phyloP scores from a whole-genome alignment of 371 early-diverging fungal genomes.

The Blastocladiella emersonii region DNA sequence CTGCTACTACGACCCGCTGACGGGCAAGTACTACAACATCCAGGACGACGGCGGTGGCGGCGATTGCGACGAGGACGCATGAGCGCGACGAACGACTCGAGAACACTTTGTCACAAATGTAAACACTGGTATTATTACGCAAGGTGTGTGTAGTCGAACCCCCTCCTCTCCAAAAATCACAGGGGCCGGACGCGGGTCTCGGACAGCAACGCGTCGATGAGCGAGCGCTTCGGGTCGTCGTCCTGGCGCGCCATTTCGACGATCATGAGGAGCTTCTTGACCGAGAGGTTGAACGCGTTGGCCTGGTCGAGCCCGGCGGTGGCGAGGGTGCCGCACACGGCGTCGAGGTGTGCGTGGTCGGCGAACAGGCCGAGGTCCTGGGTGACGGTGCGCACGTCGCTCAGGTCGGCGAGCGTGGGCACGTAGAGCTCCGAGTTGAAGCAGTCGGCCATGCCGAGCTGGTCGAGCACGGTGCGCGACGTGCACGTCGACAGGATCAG shows the following conservation, averaged over 20 bases:
- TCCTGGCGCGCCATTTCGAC: conserved; percentile 82
- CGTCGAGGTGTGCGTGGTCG: conserved; percentile 33
- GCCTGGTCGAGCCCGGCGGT: background rate
- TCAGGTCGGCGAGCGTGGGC: conserved; percentile 50
- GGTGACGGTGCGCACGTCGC: conserved; percentile 56
- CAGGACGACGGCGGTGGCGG: background rate
- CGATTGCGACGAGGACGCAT: no score
- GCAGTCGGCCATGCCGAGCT: conserved; percentile 75
- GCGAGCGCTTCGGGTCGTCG: conserved; percentile 30
- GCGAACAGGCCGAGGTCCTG: conserved; percentile 42
- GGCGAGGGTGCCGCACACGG: background rate
- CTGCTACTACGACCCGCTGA: background rate
- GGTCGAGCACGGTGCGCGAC: conserved; percentile 57
- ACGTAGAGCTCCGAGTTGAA: conserved; percentile 77
- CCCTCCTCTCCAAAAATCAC: no score
- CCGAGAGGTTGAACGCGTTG: conserved; percentile 36
- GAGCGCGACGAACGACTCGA: no score
- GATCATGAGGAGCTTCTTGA: conserved; percentile 80
- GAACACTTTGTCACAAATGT: no score
- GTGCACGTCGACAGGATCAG: conserved; percentile 78
- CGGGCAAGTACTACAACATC: conserved; percentile 5
- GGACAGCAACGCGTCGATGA: conserved; percentile 14
- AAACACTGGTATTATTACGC: no score
- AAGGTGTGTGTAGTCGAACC: no score
- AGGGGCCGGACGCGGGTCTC: no score